Conservation (phyloP, 495 filamentous ascomycete species). For the Penicillium coprophilum region DNA sequence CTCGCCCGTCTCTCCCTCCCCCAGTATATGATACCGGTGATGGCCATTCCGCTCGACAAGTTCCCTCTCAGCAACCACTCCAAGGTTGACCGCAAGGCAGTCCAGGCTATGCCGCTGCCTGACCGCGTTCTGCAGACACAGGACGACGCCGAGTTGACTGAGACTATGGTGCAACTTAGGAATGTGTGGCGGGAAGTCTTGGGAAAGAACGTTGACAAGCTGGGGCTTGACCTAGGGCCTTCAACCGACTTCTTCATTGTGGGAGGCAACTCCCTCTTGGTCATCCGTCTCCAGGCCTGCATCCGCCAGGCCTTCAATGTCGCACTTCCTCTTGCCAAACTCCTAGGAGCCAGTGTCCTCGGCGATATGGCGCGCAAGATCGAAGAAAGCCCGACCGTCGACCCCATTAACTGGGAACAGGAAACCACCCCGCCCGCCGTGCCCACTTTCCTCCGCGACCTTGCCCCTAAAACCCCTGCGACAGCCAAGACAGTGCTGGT, state of each 20-base stretch:
- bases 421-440: constrained; percentile 23
- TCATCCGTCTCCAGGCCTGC: constrained; percentile 23
- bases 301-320: constrained; percentile 24
- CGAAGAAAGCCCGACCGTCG: constrained; percentile 14
- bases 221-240: constrained; percentile 14
- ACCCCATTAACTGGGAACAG: constrained; percentile 30
- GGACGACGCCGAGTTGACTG: constrained; percentile 16
- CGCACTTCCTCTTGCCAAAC: constrained; percentile 18
- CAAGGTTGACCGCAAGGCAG: constrained; percentile 41
- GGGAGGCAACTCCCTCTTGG: constrained; percentile 37
- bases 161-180: constrained; percentile 23
- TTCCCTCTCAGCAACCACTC: constrained; percentile 37
- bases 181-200: constrained; percentile 32
- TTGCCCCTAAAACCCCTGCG: too few relatives aligned
- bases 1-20: constrained; percentile 38
- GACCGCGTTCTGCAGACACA: neutral
- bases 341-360: constrained; percentile 26
- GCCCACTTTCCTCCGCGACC: neutral
- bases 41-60: constrained; percentile 30
- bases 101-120: constrained; percentile 27
- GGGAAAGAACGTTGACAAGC: constrained; percentile 9
- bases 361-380: constrained; percentile 25
- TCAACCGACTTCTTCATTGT: constrained; percentile 33
- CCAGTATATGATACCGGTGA: constrained; percentile 42
- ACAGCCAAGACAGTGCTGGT: constrained; percentile 11